Base-by-base conservation (phyloP, 2,329 filamentous ascomycete genomes). In the Exophiala alcalophila region DNA sequence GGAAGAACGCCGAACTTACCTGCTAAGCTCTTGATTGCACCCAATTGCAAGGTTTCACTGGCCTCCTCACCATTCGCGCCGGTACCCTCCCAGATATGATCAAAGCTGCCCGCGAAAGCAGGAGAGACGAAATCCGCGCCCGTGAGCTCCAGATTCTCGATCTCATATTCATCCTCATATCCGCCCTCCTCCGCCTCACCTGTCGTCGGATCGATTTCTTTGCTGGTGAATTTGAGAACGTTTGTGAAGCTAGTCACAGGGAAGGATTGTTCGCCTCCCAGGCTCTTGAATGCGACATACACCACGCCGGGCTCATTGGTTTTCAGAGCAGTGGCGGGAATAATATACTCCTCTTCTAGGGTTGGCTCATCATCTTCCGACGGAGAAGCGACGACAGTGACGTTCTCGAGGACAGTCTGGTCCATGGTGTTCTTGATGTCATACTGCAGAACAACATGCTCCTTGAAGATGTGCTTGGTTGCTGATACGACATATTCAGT, bases 131-230 rank as follows among this genome's bases (percentile, higher is more conserved):
- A 98, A 66, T 98, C 92, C 55, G 88, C 89, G 45, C 91, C 92
- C 12, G 81, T 78, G 48, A 98, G 79, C 50, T 96, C 90, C 49
- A 97, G 81, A 62, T 96, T 89, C 50, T 92, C 88, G 47, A 97
- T 85, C 69, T 96, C 87, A 62, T 98, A 98, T 69, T 98, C 92
- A 60, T 98, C 92, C 39, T 97, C 91, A 65, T 97, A 97, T 31
- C 92, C 92, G 32, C 71, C 77, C 11, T 94, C 89, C 65, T 98
- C 92, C 1, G 91, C 86, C 67, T 96, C 89, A 54, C 81, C 80
- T n/a, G 87, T 95, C 18, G 85, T 85, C 4, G 92, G 92, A 59
- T 98, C 92, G 54, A 98, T 92, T 68, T 98, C 92, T 71, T 96
- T 97, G 73, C 84, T 92, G 12, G 89, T 96, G 65, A 98, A 98